Conservation (phyloP, 139 green algal species). For the Closterium sp. region DNA sequence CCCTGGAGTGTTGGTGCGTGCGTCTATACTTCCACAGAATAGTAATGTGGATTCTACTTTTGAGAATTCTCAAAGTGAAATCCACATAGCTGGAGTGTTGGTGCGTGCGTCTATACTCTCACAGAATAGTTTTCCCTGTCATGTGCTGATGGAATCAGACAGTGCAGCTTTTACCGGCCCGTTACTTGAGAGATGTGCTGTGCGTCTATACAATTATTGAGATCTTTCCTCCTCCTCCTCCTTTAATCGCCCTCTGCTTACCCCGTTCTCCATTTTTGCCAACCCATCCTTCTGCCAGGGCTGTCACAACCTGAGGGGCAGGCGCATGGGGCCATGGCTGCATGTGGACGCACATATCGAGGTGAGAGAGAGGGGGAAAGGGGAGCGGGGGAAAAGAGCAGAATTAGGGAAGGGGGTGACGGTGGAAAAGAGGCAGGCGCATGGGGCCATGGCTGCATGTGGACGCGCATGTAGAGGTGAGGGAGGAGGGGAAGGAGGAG, state of each 20-base stretch:
- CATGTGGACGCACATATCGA: constrained; percentile 44
- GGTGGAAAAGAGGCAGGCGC: constrained; percentile 22
- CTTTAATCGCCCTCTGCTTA: no score
- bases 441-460: constrained; percentile 38
- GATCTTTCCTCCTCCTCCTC: not conserved
- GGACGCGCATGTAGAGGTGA: constrained; percentile 43
- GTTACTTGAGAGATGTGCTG: no score
- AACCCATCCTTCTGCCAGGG: not conserved
- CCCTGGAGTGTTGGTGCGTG: constrained; percentile 18
- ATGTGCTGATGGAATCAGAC: no score
- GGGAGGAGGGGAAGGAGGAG: not conserved
- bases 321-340: constrained; percentile 34
- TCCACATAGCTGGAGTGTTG: no score
- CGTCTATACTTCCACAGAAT: not conserved
- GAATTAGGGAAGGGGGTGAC: not conserved
- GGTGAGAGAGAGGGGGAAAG: not conserved
- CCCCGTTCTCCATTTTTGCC: no score
- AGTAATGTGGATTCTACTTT: no score
- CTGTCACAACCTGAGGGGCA: constrained; percentile 37
- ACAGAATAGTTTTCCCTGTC: no score
- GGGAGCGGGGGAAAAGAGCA: not conserved
- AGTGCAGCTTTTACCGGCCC: no score
- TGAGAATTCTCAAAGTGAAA: no score
- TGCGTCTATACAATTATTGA: no score
- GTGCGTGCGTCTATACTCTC: no score